These are phyloP conservation scores for Coffea eugenioides DNA, from an alignment of 257 asterid species.

Conservation along the genomic window DNA sequence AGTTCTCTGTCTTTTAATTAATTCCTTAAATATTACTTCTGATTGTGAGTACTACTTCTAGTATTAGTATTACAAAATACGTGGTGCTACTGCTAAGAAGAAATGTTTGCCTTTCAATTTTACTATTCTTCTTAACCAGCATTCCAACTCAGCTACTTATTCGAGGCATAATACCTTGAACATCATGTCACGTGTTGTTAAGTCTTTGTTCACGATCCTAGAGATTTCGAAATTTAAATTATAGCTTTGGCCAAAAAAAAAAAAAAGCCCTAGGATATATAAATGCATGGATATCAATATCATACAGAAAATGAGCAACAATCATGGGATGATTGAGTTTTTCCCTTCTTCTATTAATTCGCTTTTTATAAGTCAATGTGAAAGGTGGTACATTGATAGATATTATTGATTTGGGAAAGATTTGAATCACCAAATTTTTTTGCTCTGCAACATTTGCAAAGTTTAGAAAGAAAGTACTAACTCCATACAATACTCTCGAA, in stretches of 20 bases:
- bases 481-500: too few relatives aligned
- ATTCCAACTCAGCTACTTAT: background rate
- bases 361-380: too few relatives aligned
- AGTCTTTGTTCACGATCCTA: background rate
- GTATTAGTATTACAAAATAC: too few relatives aligned
- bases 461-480: too few relatives aligned
- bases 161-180: background rate
- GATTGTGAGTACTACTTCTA: background rate
- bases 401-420: background rate
- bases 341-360: too few relatives aligned
- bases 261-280: background rate
- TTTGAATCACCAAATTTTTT: too few relatives aligned
- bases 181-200: background rate
- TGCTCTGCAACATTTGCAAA: too few relatives aligned
- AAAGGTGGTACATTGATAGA: background rate
- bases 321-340: too few relatives aligned
- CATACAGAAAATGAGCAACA: too few relatives aligned
- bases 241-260: background rate
- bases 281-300: too few relatives aligned
- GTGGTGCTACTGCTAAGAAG: background rate
- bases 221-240: background rate
- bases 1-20: constrained; percentile 36
- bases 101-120: background rate
- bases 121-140: background rate
- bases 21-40: background rate